Conservation (phyloP, 768 basidiomycete species). For the Amanita rimosa region DNA sequence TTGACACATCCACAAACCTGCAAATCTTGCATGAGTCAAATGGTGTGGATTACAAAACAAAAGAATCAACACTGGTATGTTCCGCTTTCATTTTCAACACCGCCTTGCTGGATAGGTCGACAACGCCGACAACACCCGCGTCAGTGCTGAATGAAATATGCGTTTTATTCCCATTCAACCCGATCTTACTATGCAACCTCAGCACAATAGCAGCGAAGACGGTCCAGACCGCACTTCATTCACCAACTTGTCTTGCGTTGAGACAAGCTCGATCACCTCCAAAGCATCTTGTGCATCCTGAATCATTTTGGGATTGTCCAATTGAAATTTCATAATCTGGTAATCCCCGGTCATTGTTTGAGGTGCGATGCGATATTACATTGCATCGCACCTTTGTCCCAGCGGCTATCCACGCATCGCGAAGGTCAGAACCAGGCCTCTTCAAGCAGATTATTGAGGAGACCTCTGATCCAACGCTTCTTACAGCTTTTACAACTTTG, state of each 20-base stretch:
- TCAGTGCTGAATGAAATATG: constrained; percentile 63
- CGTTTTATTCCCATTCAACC: constrained; percentile 40
- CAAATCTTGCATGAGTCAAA: constrained; percentile 1
- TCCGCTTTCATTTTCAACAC: constrained; percentile 47
- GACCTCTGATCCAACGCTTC: constrained; percentile 44
- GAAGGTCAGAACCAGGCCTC: constrained; percentile 25
- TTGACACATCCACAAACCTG: constrained; percentile 63
- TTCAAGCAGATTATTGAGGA: constrained; percentile 47
- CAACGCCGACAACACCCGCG: constrained; percentile 52
- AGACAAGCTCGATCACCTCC: constrained; percentile 31
- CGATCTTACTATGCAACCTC: constrained; percentile 45
- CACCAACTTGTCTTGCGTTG: constrained; percentile 42
- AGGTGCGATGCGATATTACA: background rate
- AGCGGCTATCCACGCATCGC: constrained; percentile 56
- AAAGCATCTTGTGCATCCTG: constrained; percentile 38
- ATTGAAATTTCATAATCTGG: constrained; percentile 32
- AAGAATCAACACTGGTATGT: constrained; percentile 48
- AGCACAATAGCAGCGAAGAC: constrained; percentile 8
- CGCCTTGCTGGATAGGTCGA: constrained; percentile 41
- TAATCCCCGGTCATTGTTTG: background rate
- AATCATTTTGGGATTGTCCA: constrained; percentile 42
- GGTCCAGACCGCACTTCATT: constrained; percentile 46
- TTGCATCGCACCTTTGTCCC: constrained; percentile 39
- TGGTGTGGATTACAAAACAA: background rate
- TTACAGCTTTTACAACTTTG: constrained; percentile 54